A percentile compares a stretch with the other conserved stretches of the same genome.
These are phyloP conservation scores for Gossypium stocksii DNA, from an alignment of 345 rosid species.

Conservation along the genomic window DNA sequence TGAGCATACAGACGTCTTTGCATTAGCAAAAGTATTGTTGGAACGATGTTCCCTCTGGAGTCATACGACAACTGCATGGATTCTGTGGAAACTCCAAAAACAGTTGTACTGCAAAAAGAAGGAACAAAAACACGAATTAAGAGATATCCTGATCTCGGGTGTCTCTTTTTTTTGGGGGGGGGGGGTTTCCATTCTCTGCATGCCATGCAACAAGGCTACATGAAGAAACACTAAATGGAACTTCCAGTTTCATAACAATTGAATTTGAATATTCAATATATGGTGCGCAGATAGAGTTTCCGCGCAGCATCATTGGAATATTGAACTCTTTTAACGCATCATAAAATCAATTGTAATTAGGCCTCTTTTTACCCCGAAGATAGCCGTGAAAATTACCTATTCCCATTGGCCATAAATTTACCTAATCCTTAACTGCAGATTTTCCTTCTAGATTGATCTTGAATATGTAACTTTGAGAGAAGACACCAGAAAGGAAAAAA, in stretches of 20 bases:
- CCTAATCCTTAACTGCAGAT: not conserved
- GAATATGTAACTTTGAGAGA: not conserved
- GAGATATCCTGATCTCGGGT: not conserved
- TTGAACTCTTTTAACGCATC: not conserved
- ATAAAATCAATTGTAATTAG: not conserved
- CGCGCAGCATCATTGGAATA: not conserved
- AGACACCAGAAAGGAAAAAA: not conserved
- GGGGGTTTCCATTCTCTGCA: not conserved
- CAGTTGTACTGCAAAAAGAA: slow-evolving; percentile 62
- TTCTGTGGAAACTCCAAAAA: slow-evolving; percentile 93
- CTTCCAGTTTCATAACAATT: not conserved
- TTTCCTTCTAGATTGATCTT: not conserved
- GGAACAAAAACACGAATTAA: not conserved
- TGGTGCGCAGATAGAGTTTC: not conserved
- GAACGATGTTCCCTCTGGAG: slow-evolving; percentile 84
- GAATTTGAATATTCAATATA: not conserved
- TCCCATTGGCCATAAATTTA: not conserved
- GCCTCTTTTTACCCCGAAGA: not conserved
- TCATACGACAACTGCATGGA: slow-evolving; percentile 93
- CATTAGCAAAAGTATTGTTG: slow-evolving; percentile 81
- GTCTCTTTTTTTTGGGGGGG: not conserved
- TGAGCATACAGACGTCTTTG: slow-evolving; percentile 72
- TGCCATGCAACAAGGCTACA: not conserved
- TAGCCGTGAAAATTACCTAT: too few species aligned
- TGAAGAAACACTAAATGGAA: not conserved